Evolutionary conservation across 1,284 basidiomycete genomes (phyloP).

Genomic region (Hemileia vastatrix): DNA sequence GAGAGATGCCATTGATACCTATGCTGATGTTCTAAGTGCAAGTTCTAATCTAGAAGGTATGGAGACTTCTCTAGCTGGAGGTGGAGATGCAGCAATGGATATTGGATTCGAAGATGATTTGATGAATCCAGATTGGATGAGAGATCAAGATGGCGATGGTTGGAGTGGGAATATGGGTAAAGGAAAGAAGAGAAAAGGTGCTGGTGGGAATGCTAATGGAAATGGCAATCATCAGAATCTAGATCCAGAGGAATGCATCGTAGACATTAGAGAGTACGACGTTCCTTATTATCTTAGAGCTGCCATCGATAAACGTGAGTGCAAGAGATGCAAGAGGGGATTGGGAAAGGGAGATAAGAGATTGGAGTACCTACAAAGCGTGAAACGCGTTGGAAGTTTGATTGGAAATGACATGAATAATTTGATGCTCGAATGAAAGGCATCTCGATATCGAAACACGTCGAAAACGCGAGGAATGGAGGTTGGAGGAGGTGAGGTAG

Average conservation of each 20-base stretch:
- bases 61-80: not conserved
- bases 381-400: no score
- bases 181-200: not conserved
- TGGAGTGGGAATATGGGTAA: constrained; percentile 24
- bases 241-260: constrained; percentile 39
- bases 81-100: constrained; percentile 26
- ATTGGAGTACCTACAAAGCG: no score
- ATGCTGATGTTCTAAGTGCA: constrained; percentile 40
- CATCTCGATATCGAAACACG: no score
- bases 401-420: not conserved
- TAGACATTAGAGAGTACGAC: constrained; percentile 43
- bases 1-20: constrained; percentile 41
- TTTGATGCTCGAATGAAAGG: no score
- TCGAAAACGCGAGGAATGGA: no score
- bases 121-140: not conserved
- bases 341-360: not conserved
- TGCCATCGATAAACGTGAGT: constrained; percentile 40
- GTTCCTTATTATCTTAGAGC: constrained; percentile 44
- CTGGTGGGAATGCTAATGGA: not conserved
- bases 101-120: not conserved
- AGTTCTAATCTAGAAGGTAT: constrained; percentile 24
- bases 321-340: not conserved
- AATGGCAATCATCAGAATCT: not conserved
- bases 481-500: no score
- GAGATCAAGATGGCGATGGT: constrained; percentile 16